phyloP scores from a whole-genome alignment of 306 rosid genomes.

The Cotoneaster glaucophyllus region DNA sequence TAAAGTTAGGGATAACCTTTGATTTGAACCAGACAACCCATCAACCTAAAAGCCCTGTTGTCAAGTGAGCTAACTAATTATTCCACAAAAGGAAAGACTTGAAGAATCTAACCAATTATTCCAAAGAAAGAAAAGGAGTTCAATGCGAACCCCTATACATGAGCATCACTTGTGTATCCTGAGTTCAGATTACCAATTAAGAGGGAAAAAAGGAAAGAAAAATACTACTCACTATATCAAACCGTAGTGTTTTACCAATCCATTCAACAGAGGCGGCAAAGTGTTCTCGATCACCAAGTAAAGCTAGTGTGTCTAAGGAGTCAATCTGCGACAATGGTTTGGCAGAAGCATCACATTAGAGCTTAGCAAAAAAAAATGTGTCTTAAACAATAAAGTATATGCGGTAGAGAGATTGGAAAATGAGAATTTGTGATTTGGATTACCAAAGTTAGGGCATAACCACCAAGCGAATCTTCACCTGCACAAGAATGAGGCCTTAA shows the following conservation, averaged over 20 bases:
- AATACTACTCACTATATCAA: slow-evolving; percentile 77
- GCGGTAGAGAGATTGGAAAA: background rate
- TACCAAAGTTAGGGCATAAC: slow-evolving; percentile 92
- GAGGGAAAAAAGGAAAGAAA: background rate
- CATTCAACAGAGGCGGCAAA: slow-evolving; percentile 80
- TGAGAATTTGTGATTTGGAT: background rate
- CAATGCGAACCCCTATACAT: background rate
- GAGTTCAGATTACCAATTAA: background rate
- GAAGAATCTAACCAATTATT: background rate
- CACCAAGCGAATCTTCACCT: slow-evolving; percentile 86
- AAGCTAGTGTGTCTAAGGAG: slow-evolving; percentile 80
- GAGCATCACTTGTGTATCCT: background rate
- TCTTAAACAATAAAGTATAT: background rate
- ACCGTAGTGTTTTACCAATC: slow-evolving; percentile 95
- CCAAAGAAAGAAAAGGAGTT: background rate
- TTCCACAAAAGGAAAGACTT: background rate
- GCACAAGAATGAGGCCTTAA: slow-evolving; percentile 72
- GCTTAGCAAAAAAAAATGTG: background rate
- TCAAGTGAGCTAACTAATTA: background rate
- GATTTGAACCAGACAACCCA: background rate
- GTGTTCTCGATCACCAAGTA: slow-evolving; percentile 71
- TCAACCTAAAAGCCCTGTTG: background rate
- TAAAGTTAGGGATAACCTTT: background rate
- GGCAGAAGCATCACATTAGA: background rate
- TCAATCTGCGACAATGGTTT: slow-evolving; percentile 54